Conservation (phyloP, 2,329 filamentous ascomycete species). For the Cordyceps cicadae region DNA sequence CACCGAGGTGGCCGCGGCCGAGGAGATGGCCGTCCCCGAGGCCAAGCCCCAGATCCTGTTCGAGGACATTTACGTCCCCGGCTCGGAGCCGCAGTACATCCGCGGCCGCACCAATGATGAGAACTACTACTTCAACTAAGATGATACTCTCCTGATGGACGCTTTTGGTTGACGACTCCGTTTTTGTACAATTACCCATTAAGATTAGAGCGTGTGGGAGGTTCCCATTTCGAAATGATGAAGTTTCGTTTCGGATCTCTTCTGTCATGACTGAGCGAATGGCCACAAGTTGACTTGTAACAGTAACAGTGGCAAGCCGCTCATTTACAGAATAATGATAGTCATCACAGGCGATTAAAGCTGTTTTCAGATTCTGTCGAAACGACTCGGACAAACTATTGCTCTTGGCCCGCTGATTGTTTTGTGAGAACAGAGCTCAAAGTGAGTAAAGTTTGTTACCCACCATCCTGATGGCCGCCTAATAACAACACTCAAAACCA, state of each 20-base stretch:
- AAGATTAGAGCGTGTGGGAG: neutral
- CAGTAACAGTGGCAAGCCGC: too few relatives aligned
- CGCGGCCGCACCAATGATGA: slow-evolving; percentile 83
- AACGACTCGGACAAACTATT: too few relatives aligned
- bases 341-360: too few relatives aligned
- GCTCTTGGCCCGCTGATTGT: too few relatives aligned
- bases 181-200: slow-evolving; percentile 11
- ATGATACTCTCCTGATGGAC: slow-evolving; percentile 12
- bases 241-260: neutral
- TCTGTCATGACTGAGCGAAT: neutral
- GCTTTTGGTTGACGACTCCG: neutral
- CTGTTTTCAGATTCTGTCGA: too few relatives aligned
- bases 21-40: slow-evolving; percentile 78
- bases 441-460: too few relatives aligned
- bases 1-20: slow-evolving; percentile 80
- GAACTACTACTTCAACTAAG: slow-evolving; percentile 79
- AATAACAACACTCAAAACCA: too few relatives aligned
- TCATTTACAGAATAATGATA: too few relatives aligned
- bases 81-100: slow-evolving; percentile 80
- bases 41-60: slow-evolving; percentile 74
- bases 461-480: too few relatives aligned
- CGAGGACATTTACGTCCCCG: slow-evolving; percentile 92
- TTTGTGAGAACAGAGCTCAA: too few relatives aligned
- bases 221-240: neutral
- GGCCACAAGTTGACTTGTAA: too few relatives aligned